Evolutionary conservation across 108 stramenopile genomes (phyloP).

Genomic region (Poteriospumella lacustris): DNA sequence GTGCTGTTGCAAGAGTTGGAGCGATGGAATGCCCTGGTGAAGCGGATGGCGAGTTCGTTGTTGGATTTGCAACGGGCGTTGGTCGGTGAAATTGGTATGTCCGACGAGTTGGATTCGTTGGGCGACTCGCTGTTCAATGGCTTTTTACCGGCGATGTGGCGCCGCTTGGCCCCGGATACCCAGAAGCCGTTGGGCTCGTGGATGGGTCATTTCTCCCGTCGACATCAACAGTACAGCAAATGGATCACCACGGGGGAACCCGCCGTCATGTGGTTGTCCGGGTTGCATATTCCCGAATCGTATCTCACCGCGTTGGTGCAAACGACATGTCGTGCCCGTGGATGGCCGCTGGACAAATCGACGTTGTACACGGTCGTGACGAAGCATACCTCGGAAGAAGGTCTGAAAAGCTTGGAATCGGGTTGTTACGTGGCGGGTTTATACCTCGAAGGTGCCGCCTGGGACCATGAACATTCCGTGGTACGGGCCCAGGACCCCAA

Average conservation of each 20-base stretch:
- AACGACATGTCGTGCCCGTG: slow-evolving; percentile 53
- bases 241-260: slow-evolving; percentile 62
- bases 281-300: slow-evolving; percentile 64
- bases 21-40: slow-evolving; percentile 61
- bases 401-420: slow-evolving; percentile 42
- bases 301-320: slow-evolving; percentile 67
- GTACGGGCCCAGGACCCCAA: slow-evolving; percentile 61
- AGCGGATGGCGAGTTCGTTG: slow-evolving; percentile 52
- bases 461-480: slow-evolving; percentile 46
- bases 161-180: slow-evolving; percentile 52
- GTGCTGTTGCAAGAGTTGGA: slow-evolving; percentile 66
- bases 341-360: slow-evolving; percentile 67
- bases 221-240: slow-evolving; percentile 47
- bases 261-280: slow-evolving; percentile 59
- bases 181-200: slow-evolving; percentile 64
- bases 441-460: slow-evolving; percentile 66
- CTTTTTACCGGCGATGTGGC: slow-evolving; percentile 56
- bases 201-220: slow-evolving; percentile 56
- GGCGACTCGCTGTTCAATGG: slow-evolving; percentile 61
- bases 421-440: slow-evolving; percentile 60
- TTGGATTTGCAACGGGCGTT: slow-evolving; percentile 53
- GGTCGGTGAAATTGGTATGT: slow-evolving; percentile 65
- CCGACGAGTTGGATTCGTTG: slow-evolving; percentile 57
- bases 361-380: slow-evolving; percentile 62
- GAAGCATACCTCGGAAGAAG: slow-evolving; percentile 17